Conservation (phyloP, 345 rosid genomes). For the Cardamine chenopodiifolia region DNA sequence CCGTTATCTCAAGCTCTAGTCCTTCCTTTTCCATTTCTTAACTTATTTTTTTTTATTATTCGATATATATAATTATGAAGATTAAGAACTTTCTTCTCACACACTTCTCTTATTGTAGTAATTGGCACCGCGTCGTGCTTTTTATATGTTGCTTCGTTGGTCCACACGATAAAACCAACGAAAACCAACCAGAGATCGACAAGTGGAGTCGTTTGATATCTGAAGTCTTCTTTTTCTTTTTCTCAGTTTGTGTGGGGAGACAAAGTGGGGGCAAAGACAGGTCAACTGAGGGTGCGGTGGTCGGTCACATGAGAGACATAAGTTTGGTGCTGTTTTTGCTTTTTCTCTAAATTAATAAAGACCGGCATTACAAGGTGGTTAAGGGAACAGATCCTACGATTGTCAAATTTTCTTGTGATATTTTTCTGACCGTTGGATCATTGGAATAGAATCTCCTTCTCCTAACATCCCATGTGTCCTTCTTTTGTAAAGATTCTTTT, state of each 20-base stretch:
- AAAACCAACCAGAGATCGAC: slow-evolving; percentile 18
- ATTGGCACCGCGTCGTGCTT: slow-evolving; percentile 40
- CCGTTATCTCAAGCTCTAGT: slow-evolving; percentile 77
- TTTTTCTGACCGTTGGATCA: slow-evolving; percentile 36
- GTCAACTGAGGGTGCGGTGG: slow-evolving; percentile 46
- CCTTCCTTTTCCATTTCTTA: slow-evolving; percentile 41
- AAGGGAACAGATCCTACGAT: slow-evolving; percentile 47
- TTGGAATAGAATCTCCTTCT: slow-evolving; percentile 28
- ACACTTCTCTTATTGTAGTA: slow-evolving; percentile 48
- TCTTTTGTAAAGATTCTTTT: slow-evolving; percentile 32
- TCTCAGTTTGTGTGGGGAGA: slow-evolving; percentile 33
- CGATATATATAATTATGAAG: slow-evolving; percentile 8
- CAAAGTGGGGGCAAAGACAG: slow-evolving; percentile 47
- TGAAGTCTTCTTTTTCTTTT: slow-evolving; percentile 20
- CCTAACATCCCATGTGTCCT: slow-evolving; percentile 43
- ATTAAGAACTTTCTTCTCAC: slow-evolving; percentile 41
- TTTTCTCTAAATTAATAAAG: slow-evolving; percentile 25
- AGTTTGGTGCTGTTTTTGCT: slow-evolving; percentile 36
- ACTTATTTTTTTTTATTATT: neutral
- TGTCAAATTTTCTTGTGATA: slow-evolving; percentile 28
- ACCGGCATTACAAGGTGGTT: slow-evolving; percentile 47
- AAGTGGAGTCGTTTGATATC: slow-evolving; percentile 33
- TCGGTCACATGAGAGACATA: slow-evolving; percentile 49
- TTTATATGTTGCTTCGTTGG: slow-evolving; percentile 41
- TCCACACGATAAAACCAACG: slow-evolving; percentile 23